phyloP scores from a whole-genome alignment of 306 rosid genomes.

The Cucurbita argyrosperma region DNA sequence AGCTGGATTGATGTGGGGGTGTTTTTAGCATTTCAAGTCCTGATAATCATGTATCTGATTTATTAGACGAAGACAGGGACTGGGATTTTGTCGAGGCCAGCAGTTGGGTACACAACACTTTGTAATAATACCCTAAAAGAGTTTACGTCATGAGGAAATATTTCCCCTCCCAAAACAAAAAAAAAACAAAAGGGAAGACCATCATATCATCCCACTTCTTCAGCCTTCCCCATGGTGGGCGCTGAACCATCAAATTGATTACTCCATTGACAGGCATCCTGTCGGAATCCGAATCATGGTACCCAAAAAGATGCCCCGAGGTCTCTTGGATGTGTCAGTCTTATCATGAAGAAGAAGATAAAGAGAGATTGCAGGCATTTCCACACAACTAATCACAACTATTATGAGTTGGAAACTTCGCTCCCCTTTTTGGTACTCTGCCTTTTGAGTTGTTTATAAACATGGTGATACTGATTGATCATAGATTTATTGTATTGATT shows the following conservation, averaged over 20 bases:
- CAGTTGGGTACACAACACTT: not conserved
- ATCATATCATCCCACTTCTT: not conserved
- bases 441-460: not conserved
- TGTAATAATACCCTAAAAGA: not conserved
- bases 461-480: not conserved
- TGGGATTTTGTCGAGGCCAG: conserved; percentile 5
- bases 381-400: not conserved
- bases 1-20: conserved; percentile 5
- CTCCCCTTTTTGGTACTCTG: not conserved
- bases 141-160: not conserved
- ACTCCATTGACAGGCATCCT: not conserved
- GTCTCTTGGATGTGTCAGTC: not conserved
- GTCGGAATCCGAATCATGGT: not conserved
- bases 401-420: not conserved
- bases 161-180: not conserved
- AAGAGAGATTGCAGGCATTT: not conserved
- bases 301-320: not conserved
- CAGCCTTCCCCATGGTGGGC: not conserved
- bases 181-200: not conserved
- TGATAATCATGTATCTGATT: not conserved
- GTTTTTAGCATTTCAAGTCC: not conserved
- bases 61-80: not conserved
- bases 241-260: not conserved
- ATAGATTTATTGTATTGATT: conserved; percentile 3
- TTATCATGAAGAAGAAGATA: not conserved